phyloP scores from a whole-genome alignment of 805 yeast genomes.

The Teunomyces kruisii region DNA sequence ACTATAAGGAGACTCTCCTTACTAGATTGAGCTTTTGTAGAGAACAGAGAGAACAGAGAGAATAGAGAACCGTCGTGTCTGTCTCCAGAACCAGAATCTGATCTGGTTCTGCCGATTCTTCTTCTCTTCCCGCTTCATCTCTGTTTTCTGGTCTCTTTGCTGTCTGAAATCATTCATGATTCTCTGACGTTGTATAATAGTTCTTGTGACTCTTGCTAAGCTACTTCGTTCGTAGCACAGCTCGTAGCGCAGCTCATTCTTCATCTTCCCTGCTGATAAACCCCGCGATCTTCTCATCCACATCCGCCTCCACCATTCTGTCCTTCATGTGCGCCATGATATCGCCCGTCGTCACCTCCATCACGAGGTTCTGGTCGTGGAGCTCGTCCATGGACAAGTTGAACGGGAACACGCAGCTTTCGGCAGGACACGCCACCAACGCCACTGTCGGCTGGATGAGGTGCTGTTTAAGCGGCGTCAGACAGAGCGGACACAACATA shows the following conservation, averaged over 20 bases:
- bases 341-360: slow-evolving; percentile 19
- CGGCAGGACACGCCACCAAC: slow-evolving; percentile 28
- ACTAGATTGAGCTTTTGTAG: no score
- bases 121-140: no score
- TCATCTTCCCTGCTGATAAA: slow-evolving; percentile 15
- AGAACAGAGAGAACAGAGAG: no score
- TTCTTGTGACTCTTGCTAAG: no score
- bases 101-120: no score
- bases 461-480: slow-evolving; percentile 21
- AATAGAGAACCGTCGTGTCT: no score
- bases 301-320: slow-evolving; percentile 25
- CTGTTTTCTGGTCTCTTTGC: no score
- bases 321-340: slow-evolving; percentile 25
- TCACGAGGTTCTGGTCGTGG: slow-evolving; percentile 21
- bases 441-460: slow-evolving; percentile 27
- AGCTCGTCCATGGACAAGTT: slow-evolving; percentile 29
- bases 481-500: slow-evolving; percentile 32
- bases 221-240: neutral
- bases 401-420: slow-evolving; percentile 32
- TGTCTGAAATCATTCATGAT: no score
- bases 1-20: no score
- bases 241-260: no score
- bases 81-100: no score
- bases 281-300: slow-evolving; percentile 24
- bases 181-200: no score